Base-by-base conservation (phyloP, 2,329 filamentous ascomycete species). In the Davidsoniella eucalypti region DNA sequence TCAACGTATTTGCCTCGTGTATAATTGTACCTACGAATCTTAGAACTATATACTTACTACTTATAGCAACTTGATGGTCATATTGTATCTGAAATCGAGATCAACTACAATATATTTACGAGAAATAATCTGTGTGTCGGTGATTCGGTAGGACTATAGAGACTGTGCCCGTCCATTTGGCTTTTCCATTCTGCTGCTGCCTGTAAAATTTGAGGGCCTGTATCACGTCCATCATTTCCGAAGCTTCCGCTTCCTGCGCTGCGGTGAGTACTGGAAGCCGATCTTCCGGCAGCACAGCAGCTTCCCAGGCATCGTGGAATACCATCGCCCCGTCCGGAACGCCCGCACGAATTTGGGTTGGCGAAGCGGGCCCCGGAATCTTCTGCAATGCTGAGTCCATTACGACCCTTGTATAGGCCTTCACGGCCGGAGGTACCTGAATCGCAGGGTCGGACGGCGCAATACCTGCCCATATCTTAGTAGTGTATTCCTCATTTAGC, bases 291-390 rank as follows among this genome's bases (percentile, higher is more conserved):
- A 73, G 53, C 12, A 75, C 55, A 48, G 73, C 69, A 4, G 64
- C 65, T 52, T 68, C 66, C 75, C 75, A 78, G 0, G 74, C 73
- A 1, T 64, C 66, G 25, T 69, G 63, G 55, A 70, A 77, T 38
- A 78, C 59, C 50, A 66, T 67, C 1, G 64, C 61, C 0, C 64
- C 61, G 0, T 58, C 44, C 4, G 73, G 73, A 4, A 69, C 71
- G 1, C 75, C 75, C 0, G 71, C 70, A 2, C 58, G 60, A 14
- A 72, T 61, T 49, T 78, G 75, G 17, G 63, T 61, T 10, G 73
- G 70, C 5, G 68, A 69, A 4, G 64, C 69, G 3, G 72, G 70
- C 1, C 66, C 69, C 14, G 72, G 66, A 4, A 61, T 56, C 43
- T 65, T 61, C 2, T 58, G 55, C 3, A 62, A 58, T 3, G 57